These are phyloP conservation scores for Paulinella micropora DNA, from an alignment of 78 protist species.

Conservation along the genomic window DNA sequence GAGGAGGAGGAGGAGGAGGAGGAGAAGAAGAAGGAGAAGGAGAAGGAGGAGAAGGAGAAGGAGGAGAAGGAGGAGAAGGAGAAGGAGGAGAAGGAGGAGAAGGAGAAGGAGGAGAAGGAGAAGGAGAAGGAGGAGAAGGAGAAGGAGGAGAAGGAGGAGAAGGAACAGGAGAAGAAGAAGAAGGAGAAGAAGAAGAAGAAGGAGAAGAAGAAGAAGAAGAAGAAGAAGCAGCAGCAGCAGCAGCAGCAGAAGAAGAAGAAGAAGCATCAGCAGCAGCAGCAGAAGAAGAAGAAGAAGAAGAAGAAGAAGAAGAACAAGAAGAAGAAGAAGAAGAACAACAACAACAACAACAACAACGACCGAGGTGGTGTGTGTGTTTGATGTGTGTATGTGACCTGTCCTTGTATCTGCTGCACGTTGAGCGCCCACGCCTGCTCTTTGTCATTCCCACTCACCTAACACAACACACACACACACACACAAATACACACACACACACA, in stretches of 20 bases:
- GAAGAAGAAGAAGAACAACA: not conserved
- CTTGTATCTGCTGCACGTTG: no score
- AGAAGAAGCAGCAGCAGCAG: not conserved
- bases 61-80: not conserved
- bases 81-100: not conserved
- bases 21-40: not conserved
- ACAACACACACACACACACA: no score
- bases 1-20: not conserved
- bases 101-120: not conserved
- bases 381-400: no score
- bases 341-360: not conserved
- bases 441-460: no score
- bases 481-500: no score
- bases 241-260: not conserved
- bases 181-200: not conserved
- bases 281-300: not conserved
- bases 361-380: no score
- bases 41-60: not conserved
- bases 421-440: no score
- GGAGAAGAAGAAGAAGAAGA: not conserved
- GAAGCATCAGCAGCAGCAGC: not conserved
- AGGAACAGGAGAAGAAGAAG: not conserved
- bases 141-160: not conserved
- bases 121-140: not conserved
- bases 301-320: not conserved